Conservation (phyloP, 2,329 filamentous ascomycete genomes). For the Graphium sp. region DNA sequence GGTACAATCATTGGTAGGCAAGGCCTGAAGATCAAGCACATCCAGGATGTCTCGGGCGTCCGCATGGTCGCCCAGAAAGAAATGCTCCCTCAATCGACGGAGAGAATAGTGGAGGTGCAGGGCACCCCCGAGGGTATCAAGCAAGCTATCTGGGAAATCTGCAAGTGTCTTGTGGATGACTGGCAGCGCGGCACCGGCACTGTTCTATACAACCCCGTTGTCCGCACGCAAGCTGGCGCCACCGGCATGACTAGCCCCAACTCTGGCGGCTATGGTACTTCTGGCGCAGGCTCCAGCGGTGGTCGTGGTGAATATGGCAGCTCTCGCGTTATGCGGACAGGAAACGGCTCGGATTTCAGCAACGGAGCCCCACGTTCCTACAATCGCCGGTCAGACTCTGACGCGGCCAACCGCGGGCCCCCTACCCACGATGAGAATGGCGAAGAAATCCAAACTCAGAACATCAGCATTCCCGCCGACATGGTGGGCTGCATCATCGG, state of each 20-base stretch:
- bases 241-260: constrained; percentile 29
- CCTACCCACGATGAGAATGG: constrained; percentile 90
- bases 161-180: constrained; percentile 94
- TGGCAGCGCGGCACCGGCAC: constrained; percentile 95
- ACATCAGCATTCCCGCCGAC: constrained; percentile 97
- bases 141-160: constrained; percentile 95
- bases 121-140: constrained; percentile 91
- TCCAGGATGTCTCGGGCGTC: constrained; percentile 89
- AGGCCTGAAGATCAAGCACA: constrained; percentile 98
- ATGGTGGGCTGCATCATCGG: constrained; percentile 99
- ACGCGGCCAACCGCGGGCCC: constrained; percentile 63
- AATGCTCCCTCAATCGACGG: constrained; percentile 97
- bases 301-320: constrained; percentile 35
- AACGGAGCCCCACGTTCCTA: constrained; percentile 55
- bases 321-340: constrained; percentile 78
- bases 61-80: constrained; percentile 99
- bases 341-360: constrained; percentile 95
- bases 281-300: constrained; percentile 20
- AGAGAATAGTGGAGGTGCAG: constrained; percentile 93
- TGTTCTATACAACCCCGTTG: constrained; percentile 91
- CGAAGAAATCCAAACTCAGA: constrained; percentile 95
- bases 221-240: constrained; percentile 59
- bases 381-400: constrained; percentile 68
- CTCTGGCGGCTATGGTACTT: constrained; percentile 20
- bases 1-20: constrained; percentile 96